Evolutionary conservation across 148 eudicot genomes (phyloP).

Genomic region (Vaccinium corymbosum): DNA sequence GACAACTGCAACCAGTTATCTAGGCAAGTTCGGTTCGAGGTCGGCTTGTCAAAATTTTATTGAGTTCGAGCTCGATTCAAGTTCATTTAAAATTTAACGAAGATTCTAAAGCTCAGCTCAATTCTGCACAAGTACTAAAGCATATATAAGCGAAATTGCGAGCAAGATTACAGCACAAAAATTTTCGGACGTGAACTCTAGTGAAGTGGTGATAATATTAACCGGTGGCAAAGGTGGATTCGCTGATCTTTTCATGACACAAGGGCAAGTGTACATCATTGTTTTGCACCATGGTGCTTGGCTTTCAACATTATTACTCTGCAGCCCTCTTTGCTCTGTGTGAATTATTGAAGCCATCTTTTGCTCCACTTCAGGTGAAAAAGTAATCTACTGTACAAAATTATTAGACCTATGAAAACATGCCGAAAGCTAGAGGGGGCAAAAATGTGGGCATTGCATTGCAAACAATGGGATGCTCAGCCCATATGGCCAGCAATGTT

Average conservation of each 20-base stretch:
- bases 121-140: too few species aligned
- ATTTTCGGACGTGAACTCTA: too few species aligned
- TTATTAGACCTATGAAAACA: conserved; percentile 3
- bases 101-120: too few species aligned
- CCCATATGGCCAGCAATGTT: conserved; percentile 4
- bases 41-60: too few species aligned
- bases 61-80: too few species aligned
- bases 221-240: background rate
- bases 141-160: too few species aligned
- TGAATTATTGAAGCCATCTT: background rate
- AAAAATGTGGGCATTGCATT: background rate
- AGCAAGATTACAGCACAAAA: too few species aligned
- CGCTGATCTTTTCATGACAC: background rate
- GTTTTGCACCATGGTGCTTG: background rate
- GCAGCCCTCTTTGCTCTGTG: background rate
- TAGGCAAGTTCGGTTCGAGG: too few species aligned
- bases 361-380: conserved; percentile 6
- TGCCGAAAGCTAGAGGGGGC: background rate
- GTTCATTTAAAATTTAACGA: too few species aligned
- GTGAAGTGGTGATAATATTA: too few species aligned
- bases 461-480: background rate
- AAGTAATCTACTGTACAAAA: background rate
- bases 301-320: background rate
- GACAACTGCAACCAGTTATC: too few species aligned
- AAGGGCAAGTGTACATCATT: background rate